These are phyloP conservation scores for Bretziella fagacearum DNA, from an alignment of 2,329 filamentous ascomycete species.

Conservation along the genomic window DNA sequence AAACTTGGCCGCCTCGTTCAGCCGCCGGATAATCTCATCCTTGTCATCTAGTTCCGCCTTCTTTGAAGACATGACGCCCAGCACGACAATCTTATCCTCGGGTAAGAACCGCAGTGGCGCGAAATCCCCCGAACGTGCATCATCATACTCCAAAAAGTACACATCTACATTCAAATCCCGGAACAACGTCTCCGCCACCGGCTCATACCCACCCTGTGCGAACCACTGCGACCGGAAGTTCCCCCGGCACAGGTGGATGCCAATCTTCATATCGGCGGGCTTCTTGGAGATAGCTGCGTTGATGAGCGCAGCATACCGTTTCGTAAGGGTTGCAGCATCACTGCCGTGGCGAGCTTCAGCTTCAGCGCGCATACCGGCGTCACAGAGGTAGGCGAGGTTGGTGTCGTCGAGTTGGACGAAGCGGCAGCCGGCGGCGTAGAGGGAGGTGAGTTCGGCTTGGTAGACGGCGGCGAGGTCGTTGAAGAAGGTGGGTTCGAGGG, in stretches of 20 bases:
- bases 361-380: constrained; percentile 11
- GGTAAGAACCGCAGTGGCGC: constrained; percentile 43
- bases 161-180: constrained; percentile 40
- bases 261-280: constrained; percentile 50
- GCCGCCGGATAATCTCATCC: constrained; percentile 35
- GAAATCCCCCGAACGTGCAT: constrained; percentile 41
- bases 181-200: constrained; percentile 44
- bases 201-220: constrained; percentile 46
- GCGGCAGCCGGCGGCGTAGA: constrained; percentile 37
- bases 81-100: constrained; percentile 41
- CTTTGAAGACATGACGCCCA: constrained; percentile 45
- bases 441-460: constrained; percentile 34
- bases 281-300: constrained; percentile 49
- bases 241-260: constrained; percentile 44
- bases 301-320: constrained; percentile 55
- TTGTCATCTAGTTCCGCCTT: constrained; percentile 40
- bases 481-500: constrained; percentile 36
- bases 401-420: constrained; percentile 46
- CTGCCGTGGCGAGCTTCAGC: constrained; percentile 13
- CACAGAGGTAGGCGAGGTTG: constrained; percentile 30
- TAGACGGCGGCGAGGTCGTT: constrained; percentile 39
- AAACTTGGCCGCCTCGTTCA: constrained; percentile 43
- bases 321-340: constrained; percentile 34
- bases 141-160: constrained; percentile 46
- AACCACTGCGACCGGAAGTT: constrained; percentile 50